These are phyloP conservation scores for Serendipita sp. DNA, from an alignment of 768 basidiomycete genomes.

Conservation along the genomic window DNA sequence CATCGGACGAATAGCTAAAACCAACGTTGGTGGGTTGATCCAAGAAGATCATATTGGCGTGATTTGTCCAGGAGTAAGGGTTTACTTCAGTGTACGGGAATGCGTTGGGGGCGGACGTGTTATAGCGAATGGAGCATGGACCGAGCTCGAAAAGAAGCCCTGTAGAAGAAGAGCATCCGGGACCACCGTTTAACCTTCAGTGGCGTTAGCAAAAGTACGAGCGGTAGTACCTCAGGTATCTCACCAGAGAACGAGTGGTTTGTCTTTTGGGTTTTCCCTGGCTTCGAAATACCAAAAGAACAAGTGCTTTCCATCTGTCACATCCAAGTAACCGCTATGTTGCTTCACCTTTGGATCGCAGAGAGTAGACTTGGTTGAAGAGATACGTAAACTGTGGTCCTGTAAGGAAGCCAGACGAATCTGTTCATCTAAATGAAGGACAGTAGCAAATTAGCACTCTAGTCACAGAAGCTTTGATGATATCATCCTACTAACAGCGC, in stretches of 20 bases:
- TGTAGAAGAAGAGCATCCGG: constrained; percentile 38
- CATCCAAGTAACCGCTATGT: constrained; percentile 71
- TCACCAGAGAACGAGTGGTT: constrained; percentile 71
- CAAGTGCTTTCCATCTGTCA: constrained; percentile 60
- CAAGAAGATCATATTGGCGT: constrained; percentile 31
- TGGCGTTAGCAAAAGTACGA: not conserved
- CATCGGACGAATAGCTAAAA: constrained; percentile 68
- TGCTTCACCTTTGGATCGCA: constrained; percentile 72
- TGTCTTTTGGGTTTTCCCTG: constrained; percentile 49
- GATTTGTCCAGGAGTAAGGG: constrained; percentile 68
- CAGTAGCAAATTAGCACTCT: not conserved
- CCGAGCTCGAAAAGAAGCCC: constrained; percentile 88
- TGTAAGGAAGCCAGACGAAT: not conserved
- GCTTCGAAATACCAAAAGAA: constrained; percentile 91
- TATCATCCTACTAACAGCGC: not conserved
- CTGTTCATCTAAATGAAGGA: not conserved
- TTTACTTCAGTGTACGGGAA: constrained; percentile 26
- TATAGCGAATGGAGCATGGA: constrained; percentile 65
- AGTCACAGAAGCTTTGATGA: not conserved
- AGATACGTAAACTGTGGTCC: constrained; percentile 28
- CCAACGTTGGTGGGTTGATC: constrained; percentile 81
- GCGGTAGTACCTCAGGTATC: not conserved
- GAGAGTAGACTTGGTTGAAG: constrained; percentile 40
- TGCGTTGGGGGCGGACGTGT: constrained; percentile 27
- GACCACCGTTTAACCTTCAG: constrained; percentile 49